These are phyloP conservation scores for Saccharomyces hybrid DNA, from an alignment of 1,139 yeast genomes.

Conservation along the genomic window DNA sequence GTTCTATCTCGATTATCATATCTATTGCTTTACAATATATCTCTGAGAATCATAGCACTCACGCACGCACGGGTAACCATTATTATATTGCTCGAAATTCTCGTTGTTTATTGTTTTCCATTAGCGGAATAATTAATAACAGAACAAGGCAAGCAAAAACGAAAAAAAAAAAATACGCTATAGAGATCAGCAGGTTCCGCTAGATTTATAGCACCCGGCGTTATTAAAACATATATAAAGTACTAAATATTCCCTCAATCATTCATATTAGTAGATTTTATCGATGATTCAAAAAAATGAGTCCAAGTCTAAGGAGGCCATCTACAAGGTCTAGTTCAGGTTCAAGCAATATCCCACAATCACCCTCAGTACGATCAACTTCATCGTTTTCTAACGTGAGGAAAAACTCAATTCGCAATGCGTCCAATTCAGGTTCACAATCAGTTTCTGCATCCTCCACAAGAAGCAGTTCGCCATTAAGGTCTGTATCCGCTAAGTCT, in stretches of 20 bases:
- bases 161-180: constrained; percentile 1
- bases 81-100: not conserved
- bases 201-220: not conserved
- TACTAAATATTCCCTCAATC: not conserved
- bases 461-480: constrained; percentile 15
- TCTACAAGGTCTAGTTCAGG: constrained; percentile 9
- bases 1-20: too few species aligned
- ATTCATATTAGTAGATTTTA: not conserved
- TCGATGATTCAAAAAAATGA: constrained; percentile 12
- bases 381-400: constrained; percentile 14
- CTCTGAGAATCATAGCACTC: too few species aligned
- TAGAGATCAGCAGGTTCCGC: not conserved
- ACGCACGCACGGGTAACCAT: not conserved
- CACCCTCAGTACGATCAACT: constrained; percentile 18
- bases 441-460: constrained; percentile 16
- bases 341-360: constrained; percentile 7
- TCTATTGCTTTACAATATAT: too few species aligned
- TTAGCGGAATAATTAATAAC: not conserved
- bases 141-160: not conserved
- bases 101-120: not conserved
- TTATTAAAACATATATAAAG: not conserved
- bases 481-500: constrained; percentile 11
- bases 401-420: constrained; percentile 7
- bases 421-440: constrained; percentile 13
- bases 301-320: constrained; percentile 9